Evolutionary conservation across 805 yeast genomes (phyloP).

Genomic region (Ogataea paraovalis): DNA sequence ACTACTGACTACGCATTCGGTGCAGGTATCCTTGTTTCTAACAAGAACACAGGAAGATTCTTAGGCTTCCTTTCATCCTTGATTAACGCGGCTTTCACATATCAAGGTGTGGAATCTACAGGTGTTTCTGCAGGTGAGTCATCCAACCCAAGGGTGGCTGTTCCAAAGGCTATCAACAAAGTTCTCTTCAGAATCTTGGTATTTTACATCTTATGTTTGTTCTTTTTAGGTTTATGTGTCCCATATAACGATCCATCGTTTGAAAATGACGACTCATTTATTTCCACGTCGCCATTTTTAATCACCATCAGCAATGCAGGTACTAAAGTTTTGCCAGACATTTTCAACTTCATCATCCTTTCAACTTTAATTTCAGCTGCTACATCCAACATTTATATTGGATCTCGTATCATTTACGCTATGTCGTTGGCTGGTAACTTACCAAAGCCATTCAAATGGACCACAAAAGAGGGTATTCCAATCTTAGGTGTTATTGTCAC

Average conservation of each 20-base stretch:
- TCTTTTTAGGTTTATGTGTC: slow-evolving; percentile 66
- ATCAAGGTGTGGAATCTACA: slow-evolving; percentile 73
- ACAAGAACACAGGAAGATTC: slow-evolving; percentile 52
- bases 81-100: slow-evolving; percentile 74
- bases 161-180: slow-evolving; percentile 68
- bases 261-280: slow-evolving; percentile 32
- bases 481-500: slow-evolving; percentile 52
- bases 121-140: slow-evolving; percentile 77
- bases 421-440: slow-evolving; percentile 57
- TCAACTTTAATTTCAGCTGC: slow-evolving; percentile 72
- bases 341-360: slow-evolving; percentile 70
- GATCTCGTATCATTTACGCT: slow-evolving; percentile 63
- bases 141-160: slow-evolving; percentile 60
- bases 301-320: slow-evolving; percentile 68
- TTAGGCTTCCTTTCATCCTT: slow-evolving; percentile 67
- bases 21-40: slow-evolving; percentile 49
- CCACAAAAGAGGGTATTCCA: slow-evolving; percentile 61
- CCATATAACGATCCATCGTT: slow-evolving; percentile 63
- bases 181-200: slow-evolving; percentile 61
- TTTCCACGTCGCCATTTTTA: slow-evolving; percentile 65
- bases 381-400: slow-evolving; percentile 68
- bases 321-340: slow-evolving; percentile 59
- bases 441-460: slow-evolving; percentile 45
- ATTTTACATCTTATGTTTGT: slow-evolving; percentile 61
- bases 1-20: slow-evolving; percentile 66